Base-by-base conservation (phyloP, 148 eudicot genomes). In the Spergularia marina region DNA sequence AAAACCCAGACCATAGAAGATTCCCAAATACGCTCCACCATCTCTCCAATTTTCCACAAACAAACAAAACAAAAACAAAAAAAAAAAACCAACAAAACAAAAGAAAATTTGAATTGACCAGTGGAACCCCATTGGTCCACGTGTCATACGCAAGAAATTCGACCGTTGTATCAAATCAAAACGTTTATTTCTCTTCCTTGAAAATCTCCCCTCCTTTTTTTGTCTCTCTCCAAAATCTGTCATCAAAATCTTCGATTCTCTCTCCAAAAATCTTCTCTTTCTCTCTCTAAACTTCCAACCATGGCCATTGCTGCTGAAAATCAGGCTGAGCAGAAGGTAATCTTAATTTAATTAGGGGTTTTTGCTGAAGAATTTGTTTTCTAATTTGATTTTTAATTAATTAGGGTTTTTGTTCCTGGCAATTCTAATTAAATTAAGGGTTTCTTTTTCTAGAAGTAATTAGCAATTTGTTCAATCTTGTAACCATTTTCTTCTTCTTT, bases 241-340 rank as follows among this genome's bases (percentile, higher is more conserved):
- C 34, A n/a, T 10, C 62, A 25, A 41, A 40, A 51, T 40, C 55
- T 25, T 51, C 51, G 25, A 51, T 68, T 39, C 34, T 44, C 75
- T 44, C 61, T 65, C 64, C 53, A 65, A 4, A 21, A 63, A 30
- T 20, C 41, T 65, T 39, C 17, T 34, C 59, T 66, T 57, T 56
- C 75, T 71, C 57, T 55, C 59, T 44, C 34, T 77, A 64, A 34
- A 74, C 0, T 69, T 58, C 41, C 75, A 53, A 20, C 12, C 30
- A 88, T 88, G 91, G 89, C 82, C 65, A 84, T 88, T 54, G 85
- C 84, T 51, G 67, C 87, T 64, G 87, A 88, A 72, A 79, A 83
- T 66, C 83, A 76, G 60, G 67, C 79, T 47, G 85, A 82, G 5
- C 77, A 80, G 64, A 82, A 88, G 91, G 91, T 88, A 68, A 14